Conservation (phyloP, 2,329 filamentous ascomycete species). For the Dryadomyces sulphureus region DNA sequence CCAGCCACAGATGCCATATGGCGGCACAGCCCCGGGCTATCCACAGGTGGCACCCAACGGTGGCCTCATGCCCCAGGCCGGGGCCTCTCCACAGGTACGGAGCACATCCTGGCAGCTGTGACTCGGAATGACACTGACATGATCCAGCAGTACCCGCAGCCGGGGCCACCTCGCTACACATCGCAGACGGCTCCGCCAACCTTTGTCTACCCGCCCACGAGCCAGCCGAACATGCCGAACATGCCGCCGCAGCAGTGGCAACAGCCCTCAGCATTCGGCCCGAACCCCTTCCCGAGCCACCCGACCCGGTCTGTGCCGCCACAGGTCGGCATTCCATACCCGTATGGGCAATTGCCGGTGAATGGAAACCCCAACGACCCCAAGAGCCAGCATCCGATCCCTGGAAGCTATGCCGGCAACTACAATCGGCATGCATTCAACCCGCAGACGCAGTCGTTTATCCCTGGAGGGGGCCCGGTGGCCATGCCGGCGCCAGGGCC, state of each 20-base stretch:
- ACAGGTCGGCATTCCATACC: slow-evolving; percentile 41
- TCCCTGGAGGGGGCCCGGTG: slow-evolving; percentile 41
- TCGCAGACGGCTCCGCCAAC: not conserved
- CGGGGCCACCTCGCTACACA: slow-evolving; percentile 9
- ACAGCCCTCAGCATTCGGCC: slow-evolving; percentile 14
- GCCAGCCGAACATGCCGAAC: slow-evolving; percentile 15
- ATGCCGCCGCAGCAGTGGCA: slow-evolving; percentile 22
- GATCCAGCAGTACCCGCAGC: slow-evolving; percentile 19
- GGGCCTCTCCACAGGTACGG: slow-evolving; percentile 25
- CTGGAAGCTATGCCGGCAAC: slow-evolving; percentile 49
- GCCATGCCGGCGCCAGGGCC: slow-evolving; percentile 19
- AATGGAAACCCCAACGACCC: slow-evolving; percentile 56
- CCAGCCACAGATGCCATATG: slow-evolving; percentile 31
- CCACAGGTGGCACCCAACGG: slow-evolving; percentile 24
- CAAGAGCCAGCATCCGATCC: slow-evolving; percentile 67
- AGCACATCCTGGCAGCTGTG: no score
- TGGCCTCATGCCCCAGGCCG: slow-evolving; percentile 29
- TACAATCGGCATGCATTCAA: slow-evolving; percentile 76
- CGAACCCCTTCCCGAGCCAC: slow-evolving; percentile 14
- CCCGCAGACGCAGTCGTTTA: slow-evolving; percentile 83
- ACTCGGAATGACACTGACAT: no score
- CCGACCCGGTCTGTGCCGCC: slow-evolving; percentile 10
- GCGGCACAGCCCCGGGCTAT: slow-evolving; percentile 27
- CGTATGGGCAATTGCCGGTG: slow-evolving; percentile 63
- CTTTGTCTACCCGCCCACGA: slow-evolving; percentile 19